Percentiles rank a stretch among this genome's conserved stretches.
These are phyloP conservation scores for Trichoderma koningii DNA, from an alignment of 2,329 filamentous ascomycete genomes.

Conservation along the genomic window DNA sequence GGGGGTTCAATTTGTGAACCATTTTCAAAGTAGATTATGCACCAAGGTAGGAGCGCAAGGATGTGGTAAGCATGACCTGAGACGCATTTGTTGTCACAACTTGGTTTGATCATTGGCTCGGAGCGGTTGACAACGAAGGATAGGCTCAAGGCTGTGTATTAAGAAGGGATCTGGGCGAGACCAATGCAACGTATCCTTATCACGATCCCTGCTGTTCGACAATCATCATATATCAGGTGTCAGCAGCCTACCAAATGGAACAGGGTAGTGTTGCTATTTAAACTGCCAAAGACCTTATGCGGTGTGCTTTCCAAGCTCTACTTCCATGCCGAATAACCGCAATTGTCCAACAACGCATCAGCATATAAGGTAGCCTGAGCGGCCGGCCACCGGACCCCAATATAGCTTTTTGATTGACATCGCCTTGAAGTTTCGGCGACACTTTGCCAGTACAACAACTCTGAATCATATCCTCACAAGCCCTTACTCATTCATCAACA, in stretches of 20 bases:
- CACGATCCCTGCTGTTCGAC: neutral
- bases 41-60: too few species aligned
- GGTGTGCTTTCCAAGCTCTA: neutral
- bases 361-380: neutral
- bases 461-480: neutral
- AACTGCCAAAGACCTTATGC: neutral
- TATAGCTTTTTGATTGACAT: neutral
- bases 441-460: neutral
- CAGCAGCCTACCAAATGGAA: too few species aligned
- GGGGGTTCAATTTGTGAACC: neutral
- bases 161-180: neutral
- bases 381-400: neutral
- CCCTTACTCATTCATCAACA: neutral
- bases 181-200: slow-evolving; percentile 6
- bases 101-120: neutral
- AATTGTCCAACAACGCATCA: neutral
- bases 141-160: neutral
- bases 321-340: too few species aligned
- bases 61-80: neutral
- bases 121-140: neutral
- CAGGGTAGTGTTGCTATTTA: too few species aligned
- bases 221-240: too few species aligned
- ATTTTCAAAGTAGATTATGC: neutral
- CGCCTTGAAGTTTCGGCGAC: neutral
- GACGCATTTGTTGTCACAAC: neutral